Percentiles rank a stretch among this genome's conserved stretches.
Evolutionary conservation across 352 stramenopile genomes (phyloP).

Genomic region (Hyphochytrium catenoides): DNA sequence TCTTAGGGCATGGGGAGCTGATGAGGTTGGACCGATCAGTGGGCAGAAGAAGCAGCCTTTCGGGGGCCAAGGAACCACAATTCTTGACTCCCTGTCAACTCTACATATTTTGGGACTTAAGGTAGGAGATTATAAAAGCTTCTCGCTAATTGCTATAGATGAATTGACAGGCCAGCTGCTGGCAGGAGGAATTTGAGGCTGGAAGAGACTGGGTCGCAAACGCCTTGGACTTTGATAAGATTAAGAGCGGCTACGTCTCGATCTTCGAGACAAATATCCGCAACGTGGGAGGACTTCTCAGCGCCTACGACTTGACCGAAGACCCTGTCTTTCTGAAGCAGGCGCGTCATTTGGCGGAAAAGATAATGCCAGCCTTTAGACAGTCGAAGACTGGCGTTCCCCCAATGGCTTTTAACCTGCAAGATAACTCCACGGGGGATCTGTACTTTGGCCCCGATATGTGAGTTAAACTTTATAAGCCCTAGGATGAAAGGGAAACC

Average conservation of each 20-base stretch:
- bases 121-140: conserved; percentile 1
- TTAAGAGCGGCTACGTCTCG: conserved; percentile 47
- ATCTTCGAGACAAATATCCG: conserved; percentile 98
- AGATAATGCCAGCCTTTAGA: conserved; percentile 68
- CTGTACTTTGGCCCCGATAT: too few relatives aligned
- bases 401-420: too few relatives aligned
- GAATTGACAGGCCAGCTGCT: conserved; percentile 4
- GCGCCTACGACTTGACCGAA: conserved; percentile 71
- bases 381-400: too few relatives aligned
- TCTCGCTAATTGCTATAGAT: not conserved
- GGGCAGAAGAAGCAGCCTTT: conserved; percentile 40
- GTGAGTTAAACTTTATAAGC: too few relatives aligned
- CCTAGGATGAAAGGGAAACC: too few relatives aligned
- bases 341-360: conserved; percentile 69
- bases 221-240: conserved; percentile 47
- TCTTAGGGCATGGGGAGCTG: too few relatives aligned
- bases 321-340: conserved; percentile 71
- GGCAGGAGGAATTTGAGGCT: conserved; percentile 68
- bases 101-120: conserved; percentile 83
- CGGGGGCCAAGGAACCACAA: conserved; percentile 63
- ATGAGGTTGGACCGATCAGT: conserved; percentile 73
- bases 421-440: too few relatives aligned
- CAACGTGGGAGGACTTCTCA: conserved; percentile 84
- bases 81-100: conserved; percentile 88
- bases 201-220: conserved; percentile 58